These are phyloP conservation scores for Cryptosporidium parvum DNA, from an alignment of 169 alveolate genomes.

Conservation along the genomic window DNA sequence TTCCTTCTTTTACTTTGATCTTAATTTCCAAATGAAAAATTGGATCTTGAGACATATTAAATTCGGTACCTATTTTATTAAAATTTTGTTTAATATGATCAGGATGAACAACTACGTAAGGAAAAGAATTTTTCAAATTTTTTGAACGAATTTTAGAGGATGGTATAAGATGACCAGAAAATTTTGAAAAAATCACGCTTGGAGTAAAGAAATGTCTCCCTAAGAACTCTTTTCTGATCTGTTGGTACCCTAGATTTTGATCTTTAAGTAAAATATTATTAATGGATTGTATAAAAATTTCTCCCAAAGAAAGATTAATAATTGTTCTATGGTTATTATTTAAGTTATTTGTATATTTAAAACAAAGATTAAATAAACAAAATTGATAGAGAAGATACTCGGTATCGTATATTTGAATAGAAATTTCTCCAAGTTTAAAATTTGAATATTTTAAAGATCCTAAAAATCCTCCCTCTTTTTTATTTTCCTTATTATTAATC, in stretches of 20 bases:
- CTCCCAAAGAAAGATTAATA: background rate
- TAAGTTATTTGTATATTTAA: background rate
- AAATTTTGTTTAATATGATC: background rate
- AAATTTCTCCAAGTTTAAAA: background rate
- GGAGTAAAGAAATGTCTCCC: constrained; percentile 28
- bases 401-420: constrained; percentile 28
- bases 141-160: background rate
- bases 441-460: background rate
- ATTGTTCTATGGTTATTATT: background rate
- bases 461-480: background rate
- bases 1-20: constrained; percentile 14
- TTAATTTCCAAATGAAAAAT: constrained; percentile 12
- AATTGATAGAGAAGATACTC: constrained; percentile 12
- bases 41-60: constrained; percentile 14
- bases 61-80: background rate
- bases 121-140: background rate
- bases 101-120: constrained; percentile 11
- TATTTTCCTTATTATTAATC: background rate
- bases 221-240: constrained; percentile 17
- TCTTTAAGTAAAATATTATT: background rate
- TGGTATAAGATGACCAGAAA: constrained; percentile 65
- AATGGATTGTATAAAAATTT: constrained; percentile 19
- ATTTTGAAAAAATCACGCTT: constrained; percentile 45
- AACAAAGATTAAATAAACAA: background rate
- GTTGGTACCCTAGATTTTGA: constrained; percentile 29